phyloP scores from a whole-genome alignment of 2,329 filamentous ascomycete genomes.

The Nigrograna mackinnonii region DNA sequence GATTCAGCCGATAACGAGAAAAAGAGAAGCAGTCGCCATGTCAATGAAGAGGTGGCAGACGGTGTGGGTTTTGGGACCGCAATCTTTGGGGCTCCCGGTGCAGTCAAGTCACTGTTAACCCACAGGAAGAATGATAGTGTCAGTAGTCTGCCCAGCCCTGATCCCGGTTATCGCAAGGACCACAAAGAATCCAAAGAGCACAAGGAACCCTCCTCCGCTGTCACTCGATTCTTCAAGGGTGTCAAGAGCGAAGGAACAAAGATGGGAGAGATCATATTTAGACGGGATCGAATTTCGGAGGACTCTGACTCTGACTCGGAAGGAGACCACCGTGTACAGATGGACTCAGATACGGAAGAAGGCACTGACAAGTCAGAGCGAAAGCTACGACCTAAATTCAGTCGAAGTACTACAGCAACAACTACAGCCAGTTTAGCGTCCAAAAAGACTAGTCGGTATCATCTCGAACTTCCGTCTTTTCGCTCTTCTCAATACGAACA shows the following conservation, averaged over 20 bases:
- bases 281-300: constrained; percentile 53
- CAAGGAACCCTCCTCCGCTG: constrained; percentile 54
- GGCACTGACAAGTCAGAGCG: constrained; percentile 12
- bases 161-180: constrained; percentile 21
- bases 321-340: constrained; percentile 48
- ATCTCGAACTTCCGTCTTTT: constrained; percentile 40
- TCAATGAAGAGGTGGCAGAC: constrained; percentile 35
- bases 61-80: constrained; percentile 30
- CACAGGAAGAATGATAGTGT: constrained; percentile 44
- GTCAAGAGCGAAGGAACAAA: constrained; percentile 68
- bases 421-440: constrained; percentile 23
- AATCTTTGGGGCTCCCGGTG: constrained; percentile 34
- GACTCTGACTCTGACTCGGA: constrained; percentile 50
- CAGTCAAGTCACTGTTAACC: constrained; percentile 34
- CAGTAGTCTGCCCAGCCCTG: constrained; percentile 33
- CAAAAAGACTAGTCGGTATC: constrained; percentile 28
- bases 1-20: constrained; percentile 24
- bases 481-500: constrained; percentile 36
- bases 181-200: constrained; percentile 42
- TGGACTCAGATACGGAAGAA: constrained; percentile 34
- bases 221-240: constrained; percentile 78
- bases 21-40: constrained; percentile 27
- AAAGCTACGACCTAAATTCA: constrained; percentile 29
- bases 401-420: constrained; percentile 27
- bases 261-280: constrained; percentile 64